These are phyloP conservation scores for Ganoderma leucocontextum DNA, from an alignment of 1,284 basidiomycete species.

Conservation along the genomic window DNA sequence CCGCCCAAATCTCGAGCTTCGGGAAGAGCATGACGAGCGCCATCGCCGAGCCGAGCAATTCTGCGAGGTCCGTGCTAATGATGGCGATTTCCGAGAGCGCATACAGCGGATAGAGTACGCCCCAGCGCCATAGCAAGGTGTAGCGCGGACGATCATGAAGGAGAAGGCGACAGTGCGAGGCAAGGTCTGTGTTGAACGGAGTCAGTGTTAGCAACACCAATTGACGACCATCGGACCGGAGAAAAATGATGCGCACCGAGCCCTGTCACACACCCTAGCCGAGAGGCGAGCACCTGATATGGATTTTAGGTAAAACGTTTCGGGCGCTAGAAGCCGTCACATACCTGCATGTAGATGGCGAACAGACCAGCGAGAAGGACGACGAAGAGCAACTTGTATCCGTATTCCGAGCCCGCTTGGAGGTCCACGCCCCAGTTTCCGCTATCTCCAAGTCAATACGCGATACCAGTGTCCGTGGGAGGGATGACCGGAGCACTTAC, in stretches of 20 bases:
- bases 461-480: slow-evolving; percentile 2
- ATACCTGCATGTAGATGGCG: slow-evolving; percentile 79
- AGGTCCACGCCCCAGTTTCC: slow-evolving; percentile 83
- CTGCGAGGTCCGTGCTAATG: slow-evolving; percentile 78
- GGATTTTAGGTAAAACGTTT: not conserved
- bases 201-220: not conserved
- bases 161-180: slow-evolving; percentile 76
- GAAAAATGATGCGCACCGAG: slow-evolving; percentile 52
- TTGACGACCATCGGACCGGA: slow-evolving; percentile 2
- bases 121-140: slow-evolving; percentile 66
- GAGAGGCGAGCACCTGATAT: slow-evolving; percentile 52
- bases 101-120: slow-evolving; percentile 76
- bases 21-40: slow-evolving; percentile 87
- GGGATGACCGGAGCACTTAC: slow-evolving; percentile 41
- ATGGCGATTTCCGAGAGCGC: slow-evolving; percentile 81
- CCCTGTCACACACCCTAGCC: slow-evolving; percentile 76
- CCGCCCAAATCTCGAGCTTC: slow-evolving; percentile 78
- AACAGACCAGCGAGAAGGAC: slow-evolving; percentile 90
- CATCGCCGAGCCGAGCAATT: slow-evolving; percentile 83
- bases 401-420: slow-evolving; percentile 79
- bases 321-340: slow-evolving; percentile 20
- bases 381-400: slow-evolving; percentile 88
- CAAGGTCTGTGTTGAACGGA: slow-evolving; percentile 56
- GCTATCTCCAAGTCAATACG: slow-evolving; percentile 42
- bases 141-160: slow-evolving; percentile 72